Conservation (phyloP, 1,139 yeast species). For the Suhomyces yuchorum region DNA sequence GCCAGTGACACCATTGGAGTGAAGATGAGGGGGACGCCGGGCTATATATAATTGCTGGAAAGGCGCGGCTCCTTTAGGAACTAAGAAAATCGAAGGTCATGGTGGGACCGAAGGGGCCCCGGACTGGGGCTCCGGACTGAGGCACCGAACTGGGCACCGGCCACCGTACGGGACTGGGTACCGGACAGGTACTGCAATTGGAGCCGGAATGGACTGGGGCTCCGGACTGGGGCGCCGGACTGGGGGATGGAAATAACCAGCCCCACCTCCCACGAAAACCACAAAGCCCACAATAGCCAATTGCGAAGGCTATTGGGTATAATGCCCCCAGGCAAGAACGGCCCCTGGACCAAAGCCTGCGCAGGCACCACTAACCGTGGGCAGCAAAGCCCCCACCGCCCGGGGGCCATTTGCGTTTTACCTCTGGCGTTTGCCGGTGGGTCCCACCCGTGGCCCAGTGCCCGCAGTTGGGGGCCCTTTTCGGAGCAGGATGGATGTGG, state of each 20-base stretch:
- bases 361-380: too few species aligned
- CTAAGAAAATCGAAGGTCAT: neutral
- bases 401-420: too few species aligned
- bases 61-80: conserved; percentile 2
- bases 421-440: neutral
- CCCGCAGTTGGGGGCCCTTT: neutral
- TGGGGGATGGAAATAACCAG: neutral
- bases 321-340: too few species aligned
- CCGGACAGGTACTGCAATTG: too few species aligned
- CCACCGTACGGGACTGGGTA: too few species aligned
- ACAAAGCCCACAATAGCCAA: neutral
- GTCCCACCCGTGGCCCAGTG: neutral
- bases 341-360: too few species aligned
- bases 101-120: neutral
- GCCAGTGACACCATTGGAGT: conserved; percentile 1
- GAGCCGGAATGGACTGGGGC: too few species aligned
- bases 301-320: too few species aligned
- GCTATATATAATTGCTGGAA: conserved; percentile 6
- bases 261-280: too few species aligned
- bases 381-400: too few species aligned
- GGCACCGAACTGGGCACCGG: too few species aligned
- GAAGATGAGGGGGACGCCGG: neutral
- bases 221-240: too few species aligned
- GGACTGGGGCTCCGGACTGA: neutral
- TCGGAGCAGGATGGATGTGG: neutral